Percentiles rank a stretch among this genome's conserved stretches.
These are phyloP conservation scores for Russula earlei DNA, from an alignment of 768 basidiomycete species.

Conservation along the genomic window DNA sequence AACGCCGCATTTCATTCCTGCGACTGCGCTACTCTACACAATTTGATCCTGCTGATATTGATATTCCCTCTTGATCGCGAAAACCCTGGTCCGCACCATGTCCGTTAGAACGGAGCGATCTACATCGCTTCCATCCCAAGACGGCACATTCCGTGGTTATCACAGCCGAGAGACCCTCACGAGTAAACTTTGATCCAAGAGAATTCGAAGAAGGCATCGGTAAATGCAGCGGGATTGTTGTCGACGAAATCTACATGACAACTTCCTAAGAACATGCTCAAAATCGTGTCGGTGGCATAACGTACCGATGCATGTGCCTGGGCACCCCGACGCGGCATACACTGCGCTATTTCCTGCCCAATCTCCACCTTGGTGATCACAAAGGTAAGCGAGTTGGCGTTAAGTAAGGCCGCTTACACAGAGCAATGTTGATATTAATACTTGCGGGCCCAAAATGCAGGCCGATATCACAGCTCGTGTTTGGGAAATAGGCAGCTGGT, in stretches of 20 bases:
- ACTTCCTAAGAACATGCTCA: too few relatives aligned
- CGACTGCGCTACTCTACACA: too few relatives aligned
- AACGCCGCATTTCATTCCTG: too few relatives aligned
- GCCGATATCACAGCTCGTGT: conserved; percentile 45
- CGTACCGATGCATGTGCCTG: conserved; percentile 42
- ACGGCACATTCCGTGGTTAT: background rate
- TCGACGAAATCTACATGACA: conserved; percentile 60
- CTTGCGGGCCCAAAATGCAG: conserved; percentile 46
- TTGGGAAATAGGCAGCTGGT: conserved; percentile 55
- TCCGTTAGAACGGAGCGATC: too few relatives aligned
- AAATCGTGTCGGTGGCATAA: too few relatives aligned
- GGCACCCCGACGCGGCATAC: conserved; percentile 42
- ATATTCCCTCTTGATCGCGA: background rate
- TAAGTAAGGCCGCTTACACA: too few relatives aligned
- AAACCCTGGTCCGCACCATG: background rate
- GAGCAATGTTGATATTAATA: conserved; percentile 46
- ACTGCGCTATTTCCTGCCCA: conserved; percentile 47
- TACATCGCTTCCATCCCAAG: background rate
- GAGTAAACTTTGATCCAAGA: conserved; percentile 48
- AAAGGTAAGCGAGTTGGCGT: background rate
- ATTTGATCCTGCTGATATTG: background rate
- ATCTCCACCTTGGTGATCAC: conserved; percentile 30
- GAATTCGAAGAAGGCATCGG: conserved; percentile 64
- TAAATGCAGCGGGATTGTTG: conserved; percentile 57
- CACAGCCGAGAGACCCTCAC: background rate